phyloP scores from a whole-genome alignment of 2,329 filamentous ascomycete genomes.

The Didymella sp. region DNA sequence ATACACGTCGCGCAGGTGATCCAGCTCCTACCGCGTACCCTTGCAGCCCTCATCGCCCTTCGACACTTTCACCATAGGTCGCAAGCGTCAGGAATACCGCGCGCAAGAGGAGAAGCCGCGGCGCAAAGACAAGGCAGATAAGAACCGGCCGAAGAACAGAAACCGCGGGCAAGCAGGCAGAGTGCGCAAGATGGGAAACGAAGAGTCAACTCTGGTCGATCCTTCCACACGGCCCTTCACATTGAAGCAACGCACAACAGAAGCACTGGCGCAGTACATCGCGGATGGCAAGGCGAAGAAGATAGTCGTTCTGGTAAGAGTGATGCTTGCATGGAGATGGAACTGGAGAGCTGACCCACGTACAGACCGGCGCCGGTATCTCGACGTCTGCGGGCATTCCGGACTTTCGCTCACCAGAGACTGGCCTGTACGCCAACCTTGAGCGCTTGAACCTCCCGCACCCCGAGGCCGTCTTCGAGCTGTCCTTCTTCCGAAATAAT shows the following conservation, averaged over 20 bases:
- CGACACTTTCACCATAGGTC: constrained; percentile 55
- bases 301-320: constrained; percentile 78
- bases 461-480: constrained; percentile 93
- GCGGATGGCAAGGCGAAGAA: constrained; percentile 69
- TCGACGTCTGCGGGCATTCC: constrained; percentile 78
- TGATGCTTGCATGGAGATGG: background rate
- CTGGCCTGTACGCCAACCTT: constrained; percentile 92
- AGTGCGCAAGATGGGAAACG: constrained; percentile 78
- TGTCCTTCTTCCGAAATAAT: constrained; percentile 83
- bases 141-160: constrained; percentile 25
- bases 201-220: constrained; percentile 74
- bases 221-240: constrained; percentile 69
- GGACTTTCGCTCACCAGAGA: constrained; percentile 92
- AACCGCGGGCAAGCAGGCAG: constrained; percentile 31
- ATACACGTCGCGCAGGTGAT: background rate
- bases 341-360: constrained; percentile 9
- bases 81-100: constrained; percentile 56
- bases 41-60: background rate
- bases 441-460: constrained; percentile 84
- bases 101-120: constrained; percentile 45
- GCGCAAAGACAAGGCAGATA: constrained; percentile 35
- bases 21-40: background rate
- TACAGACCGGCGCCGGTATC: constrained; percentile 81
- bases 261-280: constrained; percentile 82
- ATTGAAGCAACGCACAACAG: constrained; percentile 71